A percentile compares a stretch with the other conserved stretches of the same genome.
Evolutionary conservation across 2,329 filamentous ascomycete genomes (phyloP).

Genomic region (Coniella vitis): DNA sequence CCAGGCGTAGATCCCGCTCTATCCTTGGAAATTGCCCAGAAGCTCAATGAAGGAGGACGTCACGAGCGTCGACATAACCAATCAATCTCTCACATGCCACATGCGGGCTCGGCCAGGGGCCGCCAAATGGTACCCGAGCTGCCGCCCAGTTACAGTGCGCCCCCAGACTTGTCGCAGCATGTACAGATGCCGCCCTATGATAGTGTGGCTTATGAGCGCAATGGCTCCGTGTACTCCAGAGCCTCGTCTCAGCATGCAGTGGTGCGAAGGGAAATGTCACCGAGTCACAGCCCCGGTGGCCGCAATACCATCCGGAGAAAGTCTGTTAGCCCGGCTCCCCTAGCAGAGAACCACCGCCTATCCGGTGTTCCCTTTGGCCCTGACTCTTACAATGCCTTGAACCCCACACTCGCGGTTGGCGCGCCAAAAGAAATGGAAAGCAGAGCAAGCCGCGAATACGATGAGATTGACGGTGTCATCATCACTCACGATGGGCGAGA

Average conservation of each 20-base stretch:
- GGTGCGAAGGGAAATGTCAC: slow-evolving; percentile 31
- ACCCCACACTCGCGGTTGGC: slow-evolving; percentile 45
- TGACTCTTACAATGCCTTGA: slow-evolving; percentile 68
- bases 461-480: slow-evolving; percentile 60
- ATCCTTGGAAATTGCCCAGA: slow-evolving; percentile 50
- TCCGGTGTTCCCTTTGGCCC: slow-evolving; percentile 66
- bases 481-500: slow-evolving; percentile 69
- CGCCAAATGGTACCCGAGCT: slow-evolving; percentile 29
- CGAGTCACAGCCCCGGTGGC: slow-evolving; percentile 31
- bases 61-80: slow-evolving; percentile 40
- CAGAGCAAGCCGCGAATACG: slow-evolving; percentile 31
- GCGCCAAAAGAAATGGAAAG: slow-evolving; percentile 24
- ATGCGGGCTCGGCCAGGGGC: slow-evolving; percentile 36
- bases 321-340: slow-evolving; percentile 59
- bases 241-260: slow-evolving; percentile 28
- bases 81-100: slow-evolving; percentile 20
- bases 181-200: slow-evolving; percentile 26
- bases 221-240: slow-evolving; percentile 33
- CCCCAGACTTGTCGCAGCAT: slow-evolving; percentile 20
- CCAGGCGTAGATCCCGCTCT: slow-evolving; percentile 53
- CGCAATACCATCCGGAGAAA: slow-evolving; percentile 58
- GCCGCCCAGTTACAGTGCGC: slow-evolving; percentile 19
- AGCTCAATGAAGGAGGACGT: slow-evolving; percentile 49
- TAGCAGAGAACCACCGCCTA: slow-evolving; percentile 39
- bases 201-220: slow-evolving; percentile 33